Conservation (phyloP, 1,284 basidiomycete genomes). For the Amylostereum areolatum region DNA sequence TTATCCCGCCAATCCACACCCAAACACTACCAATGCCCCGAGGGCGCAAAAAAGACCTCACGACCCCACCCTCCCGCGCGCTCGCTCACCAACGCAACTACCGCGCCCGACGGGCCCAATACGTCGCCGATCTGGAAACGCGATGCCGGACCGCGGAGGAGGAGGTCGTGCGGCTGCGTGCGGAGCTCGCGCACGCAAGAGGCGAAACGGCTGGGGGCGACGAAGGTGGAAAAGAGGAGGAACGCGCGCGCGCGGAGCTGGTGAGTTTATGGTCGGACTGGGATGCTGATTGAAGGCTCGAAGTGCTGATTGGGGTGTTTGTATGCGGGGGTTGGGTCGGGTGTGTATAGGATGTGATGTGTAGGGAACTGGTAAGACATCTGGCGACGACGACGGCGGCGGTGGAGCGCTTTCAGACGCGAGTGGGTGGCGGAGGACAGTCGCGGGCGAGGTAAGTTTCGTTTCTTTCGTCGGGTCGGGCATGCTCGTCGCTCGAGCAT, state of each 20-base stretch:
- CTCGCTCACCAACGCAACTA: conserved; percentile 57
- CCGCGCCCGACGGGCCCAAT: conserved; percentile 52
- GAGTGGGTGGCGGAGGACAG: neutral
- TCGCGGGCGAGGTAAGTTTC: neutral
- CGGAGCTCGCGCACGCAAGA: conserved; percentile 31
- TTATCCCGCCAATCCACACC: neutral
- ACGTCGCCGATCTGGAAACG: conserved; percentile 50
- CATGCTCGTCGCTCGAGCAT: neutral
- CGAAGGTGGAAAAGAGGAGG: neutral
- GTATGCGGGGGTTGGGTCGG: neutral
- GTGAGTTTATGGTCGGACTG: neutral
- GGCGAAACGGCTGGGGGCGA: neutral
- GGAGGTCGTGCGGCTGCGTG: conserved; percentile 45
- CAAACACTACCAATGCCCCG: conserved; percentile 40
- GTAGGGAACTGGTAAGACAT: neutral
- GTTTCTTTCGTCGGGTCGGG: neutral
- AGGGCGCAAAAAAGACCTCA: conserved; percentile 58
- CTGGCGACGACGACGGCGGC: neutral
- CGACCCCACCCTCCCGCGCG: conserved; percentile 36
- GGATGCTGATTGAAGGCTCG: neutral
- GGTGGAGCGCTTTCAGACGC: neutral
- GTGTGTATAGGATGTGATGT: neutral
- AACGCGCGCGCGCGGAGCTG: neutral
- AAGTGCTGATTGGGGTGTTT: neutral
- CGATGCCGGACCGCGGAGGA: conserved; percentile 45